Evolutionary conservation across 495 filamentous ascomycete species (phyloP).

Genomic region (Xylaria nigripes): DNA sequence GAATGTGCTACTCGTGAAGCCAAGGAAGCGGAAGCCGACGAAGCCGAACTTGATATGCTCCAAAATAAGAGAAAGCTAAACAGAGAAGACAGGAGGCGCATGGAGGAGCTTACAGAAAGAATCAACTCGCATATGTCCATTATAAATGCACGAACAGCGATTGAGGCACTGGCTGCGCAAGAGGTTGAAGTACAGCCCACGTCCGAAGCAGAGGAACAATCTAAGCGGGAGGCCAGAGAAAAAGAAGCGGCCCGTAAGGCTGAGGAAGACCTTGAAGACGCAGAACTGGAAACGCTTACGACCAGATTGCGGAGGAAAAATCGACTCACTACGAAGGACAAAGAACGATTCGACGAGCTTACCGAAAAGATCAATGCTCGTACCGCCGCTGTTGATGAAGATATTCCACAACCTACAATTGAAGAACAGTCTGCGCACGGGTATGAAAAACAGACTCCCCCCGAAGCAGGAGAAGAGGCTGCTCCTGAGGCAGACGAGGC

Average conservation of each 20-base stretch:
- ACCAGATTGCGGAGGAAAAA: slow-evolving; percentile 20
- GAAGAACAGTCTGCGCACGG: slow-evolving; percentile 19
- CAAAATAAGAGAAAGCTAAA: slow-evolving; percentile 24
- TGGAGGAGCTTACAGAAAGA: slow-evolving; percentile 32
- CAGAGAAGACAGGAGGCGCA: slow-evolving; percentile 28
- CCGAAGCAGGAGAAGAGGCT: slow-evolving; percentile 21
- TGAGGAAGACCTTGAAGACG: slow-evolving; percentile 14
- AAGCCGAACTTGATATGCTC: slow-evolving; percentile 16
- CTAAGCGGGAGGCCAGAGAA: slow-evolving; percentile 20
- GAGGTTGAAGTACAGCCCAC: slow-evolving; percentile 25
- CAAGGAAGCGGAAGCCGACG: slow-evolving; percentile 12
- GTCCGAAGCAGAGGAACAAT: slow-evolving; percentile 20
- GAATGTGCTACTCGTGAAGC: neutral
- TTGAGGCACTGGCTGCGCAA: slow-evolving; percentile 14
- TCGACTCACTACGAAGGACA: slow-evolving; percentile 27
- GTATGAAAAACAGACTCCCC: slow-evolving; percentile 28
- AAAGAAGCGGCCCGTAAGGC: slow-evolving; percentile 4
- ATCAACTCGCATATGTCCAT: slow-evolving; percentile 20
- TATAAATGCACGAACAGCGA: neutral
- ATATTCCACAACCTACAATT: slow-evolving; percentile 2
- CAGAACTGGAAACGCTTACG: slow-evolving; percentile 11
- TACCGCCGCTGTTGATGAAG: slow-evolving; percentile 3
- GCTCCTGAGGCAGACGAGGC: slow-evolving; percentile 17
- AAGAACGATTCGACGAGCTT: slow-evolving; percentile 31
- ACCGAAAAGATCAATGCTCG: slow-evolving; percentile 28